Conservation (phyloP, 2,329 filamentous ascomycete genomes). For the Orbilia oligospora region DNA sequence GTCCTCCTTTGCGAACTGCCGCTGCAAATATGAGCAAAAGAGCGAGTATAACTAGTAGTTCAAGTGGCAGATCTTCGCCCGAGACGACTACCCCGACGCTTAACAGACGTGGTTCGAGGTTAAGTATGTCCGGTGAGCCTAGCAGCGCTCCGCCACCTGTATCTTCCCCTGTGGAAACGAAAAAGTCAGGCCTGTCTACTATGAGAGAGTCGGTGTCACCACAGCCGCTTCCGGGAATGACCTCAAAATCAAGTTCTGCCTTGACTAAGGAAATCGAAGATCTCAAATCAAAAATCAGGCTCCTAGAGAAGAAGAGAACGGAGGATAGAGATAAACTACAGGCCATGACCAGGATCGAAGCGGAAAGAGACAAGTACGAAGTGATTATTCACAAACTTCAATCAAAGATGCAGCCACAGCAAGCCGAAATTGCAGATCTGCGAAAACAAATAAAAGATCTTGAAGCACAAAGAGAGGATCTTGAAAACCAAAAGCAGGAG, state of each 20-base stretch:
- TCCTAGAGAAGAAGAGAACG: constrained; percentile 86
- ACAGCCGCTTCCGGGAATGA: constrained; percentile 62
- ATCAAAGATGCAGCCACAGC: constrained; percentile 76
- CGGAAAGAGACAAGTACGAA: constrained; percentile 84
- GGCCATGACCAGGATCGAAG: constrained; percentile 80
- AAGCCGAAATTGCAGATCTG: constrained; percentile 82
- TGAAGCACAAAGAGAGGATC: constrained; percentile 76
- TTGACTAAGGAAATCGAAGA: constrained; percentile 82
- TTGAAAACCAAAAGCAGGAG: constrained; percentile 83
- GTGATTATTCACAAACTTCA: constrained; percentile 91
- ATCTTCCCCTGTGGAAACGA: constrained; percentile 62
- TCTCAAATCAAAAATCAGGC: constrained; percentile 85
- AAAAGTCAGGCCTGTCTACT: constrained; percentile 63
- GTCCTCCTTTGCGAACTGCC: constrained; percentile 45
- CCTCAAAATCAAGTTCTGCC: constrained; percentile 66
- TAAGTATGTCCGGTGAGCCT: constrained; percentile 53
- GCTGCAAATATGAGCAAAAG: constrained; percentile 38
- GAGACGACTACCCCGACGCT: constrained; percentile 45
- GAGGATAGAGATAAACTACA: constrained; percentile 91
- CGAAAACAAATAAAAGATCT: constrained; percentile 84
- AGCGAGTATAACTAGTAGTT: constrained; percentile 48
- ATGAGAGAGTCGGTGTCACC: constrained; percentile 64
- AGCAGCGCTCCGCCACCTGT: constrained; percentile 1
- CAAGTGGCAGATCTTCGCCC: constrained; percentile 68
- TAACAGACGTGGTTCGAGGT: constrained; percentile 49